These are phyloP conservation scores for Alternaria sp. DNA, from an alignment of 2,329 filamentous ascomycete species.

Conservation along the genomic window DNA sequence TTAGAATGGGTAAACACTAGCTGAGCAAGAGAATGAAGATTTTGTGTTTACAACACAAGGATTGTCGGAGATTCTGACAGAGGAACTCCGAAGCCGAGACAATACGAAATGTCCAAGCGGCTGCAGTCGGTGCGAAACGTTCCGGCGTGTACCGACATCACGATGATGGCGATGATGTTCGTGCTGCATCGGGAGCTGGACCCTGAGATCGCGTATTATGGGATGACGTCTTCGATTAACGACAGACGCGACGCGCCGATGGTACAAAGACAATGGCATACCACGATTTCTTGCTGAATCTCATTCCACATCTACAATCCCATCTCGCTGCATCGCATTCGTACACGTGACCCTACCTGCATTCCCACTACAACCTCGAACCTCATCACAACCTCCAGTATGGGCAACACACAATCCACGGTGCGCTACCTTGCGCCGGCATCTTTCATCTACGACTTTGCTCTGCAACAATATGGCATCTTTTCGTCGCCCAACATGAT, in stretches of 20 bases:
- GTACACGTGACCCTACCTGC: background rate
- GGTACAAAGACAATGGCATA: slow-evolving; percentile 1
- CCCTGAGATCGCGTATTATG: slow-evolving; percentile 7
- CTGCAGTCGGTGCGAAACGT: background rate
- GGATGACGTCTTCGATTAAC: slow-evolving; percentile 13
- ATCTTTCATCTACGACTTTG: slow-evolving; percentile 64
- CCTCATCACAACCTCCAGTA: background rate
- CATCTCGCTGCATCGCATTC: background rate
- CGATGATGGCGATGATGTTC: slow-evolving; percentile 10
- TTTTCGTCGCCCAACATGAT: slow-evolving; percentile 64
- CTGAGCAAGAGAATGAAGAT: background rate
- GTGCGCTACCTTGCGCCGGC: slow-evolving; percentile 61
- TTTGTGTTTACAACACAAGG: background rate
- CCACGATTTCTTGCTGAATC: background rate
- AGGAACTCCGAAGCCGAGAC: background rate
- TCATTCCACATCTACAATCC: background rate
- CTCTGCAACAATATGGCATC: slow-evolving; percentile 66
- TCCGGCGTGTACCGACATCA: background rate
- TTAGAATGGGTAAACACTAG: background rate
- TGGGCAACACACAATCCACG: slow-evolving; percentile 59
- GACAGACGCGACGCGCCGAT: background rate
- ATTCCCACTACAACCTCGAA: background rate
- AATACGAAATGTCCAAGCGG: background rate
- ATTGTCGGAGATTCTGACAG: background rate
- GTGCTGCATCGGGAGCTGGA: slow-evolving; percentile 9